Conservation (phyloP, 139 green algal genomes). For the Chlorella sp. region DNA sequence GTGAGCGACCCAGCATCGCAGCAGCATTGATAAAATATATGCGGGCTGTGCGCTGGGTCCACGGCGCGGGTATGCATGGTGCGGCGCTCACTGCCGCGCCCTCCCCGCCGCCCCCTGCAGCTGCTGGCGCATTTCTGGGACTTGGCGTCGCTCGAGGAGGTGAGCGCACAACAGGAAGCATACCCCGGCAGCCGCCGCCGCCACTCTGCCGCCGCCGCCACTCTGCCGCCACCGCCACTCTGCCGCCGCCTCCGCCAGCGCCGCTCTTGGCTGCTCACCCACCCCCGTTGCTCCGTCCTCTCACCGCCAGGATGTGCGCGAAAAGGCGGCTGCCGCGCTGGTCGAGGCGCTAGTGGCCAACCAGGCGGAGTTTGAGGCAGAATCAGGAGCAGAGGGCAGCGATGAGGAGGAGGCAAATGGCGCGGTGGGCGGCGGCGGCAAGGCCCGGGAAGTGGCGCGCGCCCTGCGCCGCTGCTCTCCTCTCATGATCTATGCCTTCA, state of each 20-base stretch:
- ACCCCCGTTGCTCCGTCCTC: too few species aligned
- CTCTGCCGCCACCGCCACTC: too few species aligned
- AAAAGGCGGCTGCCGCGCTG: constrained; percentile 41
- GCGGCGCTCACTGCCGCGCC: background rate
- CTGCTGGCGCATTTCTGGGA: constrained; percentile 81
- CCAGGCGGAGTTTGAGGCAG: constrained; percentile 45
- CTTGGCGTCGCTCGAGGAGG: constrained; percentile 70
- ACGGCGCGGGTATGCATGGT: background rate
- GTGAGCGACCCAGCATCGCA: constrained; percentile 9
- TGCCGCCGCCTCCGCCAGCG: background rate
- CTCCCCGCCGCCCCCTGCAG: constrained; percentile 43
- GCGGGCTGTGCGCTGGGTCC: background rate
- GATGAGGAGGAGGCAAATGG: background rate
- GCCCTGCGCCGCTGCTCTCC: constrained; percentile 65
- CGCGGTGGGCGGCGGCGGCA: background rate
- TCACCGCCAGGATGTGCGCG: constrained; percentile 38
- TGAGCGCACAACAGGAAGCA: background rate
- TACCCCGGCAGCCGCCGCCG: too few species aligned
- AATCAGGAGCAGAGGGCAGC: background rate
- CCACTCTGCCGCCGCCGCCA: background rate
- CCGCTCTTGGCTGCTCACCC: background rate
- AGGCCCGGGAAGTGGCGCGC: constrained; percentile 36
- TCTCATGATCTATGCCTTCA: constrained; percentile 71
- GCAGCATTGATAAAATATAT: background rate
- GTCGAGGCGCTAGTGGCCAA: constrained; percentile 46